Conservation (phyloP, 768 basidiomycete genomes). For the Tremella mesenterica region DNA sequence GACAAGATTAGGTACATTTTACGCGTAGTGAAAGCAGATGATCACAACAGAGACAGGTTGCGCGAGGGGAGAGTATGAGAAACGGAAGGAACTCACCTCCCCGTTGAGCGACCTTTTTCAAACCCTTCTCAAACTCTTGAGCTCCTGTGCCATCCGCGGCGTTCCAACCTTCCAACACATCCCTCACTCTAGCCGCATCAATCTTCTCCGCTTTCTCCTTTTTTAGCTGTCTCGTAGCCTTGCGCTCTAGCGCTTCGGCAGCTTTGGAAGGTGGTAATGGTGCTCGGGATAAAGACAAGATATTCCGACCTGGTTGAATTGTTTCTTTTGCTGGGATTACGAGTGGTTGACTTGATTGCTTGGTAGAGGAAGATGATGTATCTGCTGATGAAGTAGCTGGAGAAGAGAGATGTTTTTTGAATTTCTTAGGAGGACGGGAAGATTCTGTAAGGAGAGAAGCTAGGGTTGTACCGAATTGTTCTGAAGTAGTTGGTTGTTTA, state of each 20-base stretch:
- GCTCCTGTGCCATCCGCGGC: conserved; percentile 26
- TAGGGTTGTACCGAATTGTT: conserved; percentile 42
- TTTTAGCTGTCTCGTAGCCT: conserved; percentile 34
- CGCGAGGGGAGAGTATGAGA: not conserved
- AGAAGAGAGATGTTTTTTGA: not conserved
- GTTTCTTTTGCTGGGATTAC: conserved; percentile 4
- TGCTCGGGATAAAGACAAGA: conserved; percentile 38
- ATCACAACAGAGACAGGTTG: too few species aligned
- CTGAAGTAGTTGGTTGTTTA: conserved; percentile 41
- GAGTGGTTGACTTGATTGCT: conserved; percentile 6
- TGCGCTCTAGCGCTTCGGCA: conserved; percentile 31
- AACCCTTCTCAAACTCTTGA: conserved; percentile 44
- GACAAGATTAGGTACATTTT: too few species aligned
- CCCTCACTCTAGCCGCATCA: conserved; percentile 41
- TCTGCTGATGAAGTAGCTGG: conserved; percentile 1
- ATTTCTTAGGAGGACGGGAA: not conserved
- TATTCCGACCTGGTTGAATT: conserved; percentile 14
- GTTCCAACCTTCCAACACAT: conserved; percentile 45
- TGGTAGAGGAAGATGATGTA: not conserved
- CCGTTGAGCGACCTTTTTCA: conserved; percentile 45
- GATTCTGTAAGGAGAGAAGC: conserved; percentile 37
- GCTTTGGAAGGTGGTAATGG: conserved; percentile 32
- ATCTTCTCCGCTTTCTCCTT: conserved; percentile 41
- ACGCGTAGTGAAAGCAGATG: too few species aligned
- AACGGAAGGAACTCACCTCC: conserved; percentile 43